Evolutionary conservation across 1,284 basidiomycete genomes (phyloP).

Genomic region (Xerocomus amazonicus): DNA sequence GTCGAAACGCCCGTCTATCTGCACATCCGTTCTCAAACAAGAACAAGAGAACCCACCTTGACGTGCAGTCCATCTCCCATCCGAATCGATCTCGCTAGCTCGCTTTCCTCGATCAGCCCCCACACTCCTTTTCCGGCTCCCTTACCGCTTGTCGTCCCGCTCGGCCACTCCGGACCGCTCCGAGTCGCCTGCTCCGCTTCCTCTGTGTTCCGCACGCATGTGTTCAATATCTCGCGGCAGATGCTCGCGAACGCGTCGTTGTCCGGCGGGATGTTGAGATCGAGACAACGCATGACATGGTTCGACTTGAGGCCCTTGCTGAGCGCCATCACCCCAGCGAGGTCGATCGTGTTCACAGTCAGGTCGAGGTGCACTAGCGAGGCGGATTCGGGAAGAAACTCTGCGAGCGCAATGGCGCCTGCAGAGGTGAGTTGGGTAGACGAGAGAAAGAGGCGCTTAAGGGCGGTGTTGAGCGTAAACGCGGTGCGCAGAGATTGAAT

Average conservation of each 20-base stretch:
- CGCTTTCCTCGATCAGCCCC: conserved; percentile 79
- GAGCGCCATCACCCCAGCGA: conserved; percentile 91
- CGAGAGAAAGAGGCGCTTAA: conserved; percentile 90
- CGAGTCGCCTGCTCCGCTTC: conserved; percentile 53
- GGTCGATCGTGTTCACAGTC: conserved; percentile 77
- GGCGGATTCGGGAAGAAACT: conserved; percentile 90
- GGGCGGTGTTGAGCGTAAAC: conserved; percentile 88
- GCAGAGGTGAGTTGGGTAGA: conserved; percentile 79
- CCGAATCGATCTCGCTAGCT: conserved; percentile 65
- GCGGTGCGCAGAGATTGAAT: conserved; percentile 87
- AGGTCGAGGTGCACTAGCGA: conserved; percentile 88
- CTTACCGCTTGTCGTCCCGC: conserved; percentile 30
- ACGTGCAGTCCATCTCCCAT: conserved; percentile 47
- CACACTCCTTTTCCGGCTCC: conserved; percentile 64
- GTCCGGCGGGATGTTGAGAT: conserved; percentile 88
- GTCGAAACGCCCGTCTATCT: not conserved
- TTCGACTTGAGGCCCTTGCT: conserved; percentile 81
- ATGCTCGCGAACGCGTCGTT: conserved; percentile 85
- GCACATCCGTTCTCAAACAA: too few species aligned
- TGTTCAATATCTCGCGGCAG: conserved; percentile 75
- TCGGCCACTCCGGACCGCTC: not conserved
- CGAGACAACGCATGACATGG: conserved; percentile 84
- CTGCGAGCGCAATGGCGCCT: conserved; percentile 92
- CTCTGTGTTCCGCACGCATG: conserved; percentile 90
- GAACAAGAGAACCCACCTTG: conserved; percentile 43